Percentiles rank a stretch among this genome's conserved stretches.
phyloP scores from a whole-genome alignment of 164 flowering plant genomes.

The Aristolochia californica region DNA sequence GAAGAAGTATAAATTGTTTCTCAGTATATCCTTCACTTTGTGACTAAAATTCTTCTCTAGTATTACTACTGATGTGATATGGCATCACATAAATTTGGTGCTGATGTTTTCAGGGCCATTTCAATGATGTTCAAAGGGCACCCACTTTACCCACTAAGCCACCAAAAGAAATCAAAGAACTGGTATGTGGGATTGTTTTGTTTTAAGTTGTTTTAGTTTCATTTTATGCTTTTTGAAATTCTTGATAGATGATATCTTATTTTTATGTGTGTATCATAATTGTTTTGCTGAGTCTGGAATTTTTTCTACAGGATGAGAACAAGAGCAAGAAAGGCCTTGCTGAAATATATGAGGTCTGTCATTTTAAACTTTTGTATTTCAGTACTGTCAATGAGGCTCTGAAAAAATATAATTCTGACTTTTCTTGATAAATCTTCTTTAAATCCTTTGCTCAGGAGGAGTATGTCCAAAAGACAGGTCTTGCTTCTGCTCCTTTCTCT shows the following conservation, averaged over 20 bases:
- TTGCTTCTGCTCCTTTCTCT: constrained; percentile 46
- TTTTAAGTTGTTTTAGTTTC: neutral
- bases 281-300: neutral
- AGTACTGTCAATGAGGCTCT: neutral
- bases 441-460: constrained; percentile 58
- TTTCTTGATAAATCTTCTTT: neutral
- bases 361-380: neutral
- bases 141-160: constrained; percentile 46
- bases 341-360: constrained; percentile 80
- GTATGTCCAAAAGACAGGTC: constrained; percentile 56
- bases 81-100: neutral
- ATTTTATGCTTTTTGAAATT: neutral
- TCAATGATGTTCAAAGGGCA: constrained; percentile 66
- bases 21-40: neutral
- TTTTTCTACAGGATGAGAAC: constrained; percentile 67
- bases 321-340: constrained; percentile 94
- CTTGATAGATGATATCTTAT: neutral
- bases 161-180: constrained; percentile 58
- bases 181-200: constrained; percentile 52
- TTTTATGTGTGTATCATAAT: neutral
- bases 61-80: neutral
- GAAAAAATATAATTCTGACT: neutral
- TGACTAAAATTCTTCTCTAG: neutral
- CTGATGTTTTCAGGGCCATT: constrained; percentile 42
- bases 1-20: neutral